Evolutionary conservation across 1,139 yeast genomes (phyloP).

Genomic region (Nadsonia starkeyi-henricii): DNA sequence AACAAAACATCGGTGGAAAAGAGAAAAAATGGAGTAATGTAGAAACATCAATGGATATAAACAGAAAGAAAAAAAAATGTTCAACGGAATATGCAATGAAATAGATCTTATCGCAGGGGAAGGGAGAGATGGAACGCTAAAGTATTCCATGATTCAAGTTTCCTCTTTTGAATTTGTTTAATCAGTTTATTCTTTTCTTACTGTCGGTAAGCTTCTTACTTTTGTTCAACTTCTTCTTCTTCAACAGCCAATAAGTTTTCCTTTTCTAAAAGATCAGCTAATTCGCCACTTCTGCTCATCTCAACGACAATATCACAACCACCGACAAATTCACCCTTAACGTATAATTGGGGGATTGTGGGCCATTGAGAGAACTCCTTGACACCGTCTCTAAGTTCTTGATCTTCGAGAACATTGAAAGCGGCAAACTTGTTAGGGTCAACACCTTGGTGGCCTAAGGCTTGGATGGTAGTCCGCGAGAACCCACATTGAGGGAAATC

Average conservation of each 20-base stretch:
- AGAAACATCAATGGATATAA: no score
- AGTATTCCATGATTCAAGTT: not conserved
- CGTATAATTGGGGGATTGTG: conserved; percentile 54
- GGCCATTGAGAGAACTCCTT: conserved; percentile 96
- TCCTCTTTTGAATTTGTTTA: not conserved
- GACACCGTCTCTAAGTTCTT: conserved; percentile 81
- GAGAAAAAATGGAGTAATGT: no score
- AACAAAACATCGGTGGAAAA: no score
- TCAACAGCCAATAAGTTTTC: conserved; percentile 72
- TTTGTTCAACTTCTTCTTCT: conserved; percentile 26
- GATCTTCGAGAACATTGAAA: conserved; percentile 88
- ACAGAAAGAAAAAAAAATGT: no score
- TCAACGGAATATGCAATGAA: no score
- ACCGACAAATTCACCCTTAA: conserved; percentile 73
- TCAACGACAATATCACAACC: conserved; percentile 92
- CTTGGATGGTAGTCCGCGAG: conserved; percentile 85
- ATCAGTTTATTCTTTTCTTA: not conserved
- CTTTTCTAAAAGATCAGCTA: conserved; percentile 67
- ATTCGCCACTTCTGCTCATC: conserved; percentile 89
- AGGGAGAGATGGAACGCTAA: not conserved
- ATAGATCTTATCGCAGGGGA: no score
- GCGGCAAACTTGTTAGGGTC: conserved; percentile 96
- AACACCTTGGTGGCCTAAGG: conserved; percentile 92
- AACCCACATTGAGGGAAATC: conserved; percentile 98
- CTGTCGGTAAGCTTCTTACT: not conserved